Evolutionary conservation across 1,284 basidiomycete genomes (phyloP).

Genomic region (Pseudozyma tsukubaensis): DNA sequence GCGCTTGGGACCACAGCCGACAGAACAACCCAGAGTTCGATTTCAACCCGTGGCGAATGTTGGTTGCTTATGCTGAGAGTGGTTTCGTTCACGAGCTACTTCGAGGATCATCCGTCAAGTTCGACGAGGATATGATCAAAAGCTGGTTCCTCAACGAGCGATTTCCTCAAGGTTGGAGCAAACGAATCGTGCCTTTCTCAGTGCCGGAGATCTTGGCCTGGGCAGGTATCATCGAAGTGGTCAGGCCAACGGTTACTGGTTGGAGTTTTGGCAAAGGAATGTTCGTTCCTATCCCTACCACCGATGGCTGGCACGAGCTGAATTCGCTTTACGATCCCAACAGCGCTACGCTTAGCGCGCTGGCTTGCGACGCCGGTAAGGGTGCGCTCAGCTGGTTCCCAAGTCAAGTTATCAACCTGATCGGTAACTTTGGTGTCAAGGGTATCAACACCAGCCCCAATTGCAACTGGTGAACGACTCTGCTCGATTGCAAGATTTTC

Average conservation of each 20-base stretch:
- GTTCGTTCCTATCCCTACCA: conserved; percentile 29
- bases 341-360: conserved; percentile 15
- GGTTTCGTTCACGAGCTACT: conserved; percentile 39
- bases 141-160: conserved; percentile 37
- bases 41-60: conserved; percentile 45
- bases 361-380: conserved; percentile 34
- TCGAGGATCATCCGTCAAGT: conserved; percentile 31
- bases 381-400: conserved; percentile 32
- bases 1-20: conserved; percentile 19
- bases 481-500: no score
- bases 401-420: conserved; percentile 20
- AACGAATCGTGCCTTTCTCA: conserved; percentile 26
- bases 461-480: conserved; percentile 8
- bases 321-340: conserved; percentile 25
- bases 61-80: conserved; percentile 40
- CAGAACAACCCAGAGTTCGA: conserved; percentile 30
- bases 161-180: conserved; percentile 36
- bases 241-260: conserved; percentile 34
- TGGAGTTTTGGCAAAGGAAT: conserved; percentile 34
- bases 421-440: conserved; percentile 22
- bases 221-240: conserved; percentile 22
- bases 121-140: conserved; percentile 38
- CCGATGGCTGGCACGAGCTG: conserved; percentile 23
- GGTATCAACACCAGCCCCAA: conserved; percentile 12
- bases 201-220: conserved; percentile 37